Base-by-base conservation (phyloP, 805 yeast species). In the Hanseniaspora valbyensis region DNA sequence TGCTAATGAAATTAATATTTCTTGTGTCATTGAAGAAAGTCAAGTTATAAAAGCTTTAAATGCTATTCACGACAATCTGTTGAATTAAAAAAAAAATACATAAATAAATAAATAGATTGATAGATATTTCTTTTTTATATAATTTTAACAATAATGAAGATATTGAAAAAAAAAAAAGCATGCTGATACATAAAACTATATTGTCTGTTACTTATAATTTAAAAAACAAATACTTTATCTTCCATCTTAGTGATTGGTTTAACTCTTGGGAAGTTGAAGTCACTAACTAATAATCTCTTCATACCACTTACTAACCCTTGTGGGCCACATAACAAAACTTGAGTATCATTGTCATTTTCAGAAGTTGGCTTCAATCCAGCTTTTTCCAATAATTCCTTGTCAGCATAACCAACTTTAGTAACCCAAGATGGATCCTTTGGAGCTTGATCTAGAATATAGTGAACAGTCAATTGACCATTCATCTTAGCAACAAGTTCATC, bases 1-100 rank as follows among this genome's bases (percentile, higher is more conserved):
- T 59, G 96, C 97, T 18, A 90, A 90, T 61, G 98, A 92, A 68
- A 92, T 92, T 61, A 92, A 92, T 65, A 92, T 92, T 49, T 84
- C 95, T 30, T 94, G 96, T 56, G 98, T 92, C 49, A 87, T 92
- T 54, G 84, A 83, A 56, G 87, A 84, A 57, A 69, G 70, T 51
- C 92, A 92, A 61, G 80, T 94, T 13, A 68, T 86, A 28, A 83
- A 84, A 64, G 97, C 97, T 3, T 72, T 92, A 57, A 80, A 80
- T 62, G 82, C 88, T 4, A 79, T 92, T 53, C 98, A 92, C 63
- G 82, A 81, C 40, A 79, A 77, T 53, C 67, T 90, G 54, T 67
- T 44, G 30, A 40, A 41, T 25, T 38, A 33, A 41, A 42, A 44
- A 3, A n/a, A 25, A 8, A 19, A 40, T 7, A 16, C 24, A 22